Base-by-base conservation (phyloP, 768 basidiomycete genomes). In the Fibroporia radiculosa region DNA sequence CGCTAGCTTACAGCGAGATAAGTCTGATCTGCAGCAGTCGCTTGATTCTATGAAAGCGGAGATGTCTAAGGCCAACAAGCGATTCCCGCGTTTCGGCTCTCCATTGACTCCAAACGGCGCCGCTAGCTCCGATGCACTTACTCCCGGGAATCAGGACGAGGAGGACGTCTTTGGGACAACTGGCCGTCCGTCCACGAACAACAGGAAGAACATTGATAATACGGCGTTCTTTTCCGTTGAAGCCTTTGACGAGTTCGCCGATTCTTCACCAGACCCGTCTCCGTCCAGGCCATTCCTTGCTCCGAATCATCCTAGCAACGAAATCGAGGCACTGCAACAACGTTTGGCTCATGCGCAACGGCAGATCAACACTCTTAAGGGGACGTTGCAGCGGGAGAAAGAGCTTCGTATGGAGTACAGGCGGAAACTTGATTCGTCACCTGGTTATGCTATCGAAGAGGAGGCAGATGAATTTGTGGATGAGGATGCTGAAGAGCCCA, bases 1-100 rank as follows among this genome's bases (percentile, higher is more conserved):
- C 1, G 93, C 93, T 1, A 82, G 86, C 20, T 72, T 97, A 20
- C 81, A 84, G 54, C 77, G 95, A 50, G 96, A 99, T 62, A 95
- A 93, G 69, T 83, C 80, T 22, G 95, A 99, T 54, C 70, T 99
- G 31, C 87, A 93, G 59, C 77, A 82, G 49, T 69, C 78, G 3
- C 67, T 97, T 20, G 92, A 96, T 55, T 68, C 72, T 3, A 61
- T 89, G 58, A 89, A 86, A 65, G 73, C 73, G 0, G 88, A 93
- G 36, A 67, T 79, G 38, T 74, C 75, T 7, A 78, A 83, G 43
- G 77, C 77, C n/a, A 73, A 70, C 8, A 68, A 80, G 28, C 68
- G 77, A 37, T 63, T 84, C 16, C 78, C 80, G 28, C 72, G 74
- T 37, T 84, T 79, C 52, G 82, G 82, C 4, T 82, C 82, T 3